Conservation (phyloP, 179 eudicot species). For the Amaranthus tricolor region DNA sequence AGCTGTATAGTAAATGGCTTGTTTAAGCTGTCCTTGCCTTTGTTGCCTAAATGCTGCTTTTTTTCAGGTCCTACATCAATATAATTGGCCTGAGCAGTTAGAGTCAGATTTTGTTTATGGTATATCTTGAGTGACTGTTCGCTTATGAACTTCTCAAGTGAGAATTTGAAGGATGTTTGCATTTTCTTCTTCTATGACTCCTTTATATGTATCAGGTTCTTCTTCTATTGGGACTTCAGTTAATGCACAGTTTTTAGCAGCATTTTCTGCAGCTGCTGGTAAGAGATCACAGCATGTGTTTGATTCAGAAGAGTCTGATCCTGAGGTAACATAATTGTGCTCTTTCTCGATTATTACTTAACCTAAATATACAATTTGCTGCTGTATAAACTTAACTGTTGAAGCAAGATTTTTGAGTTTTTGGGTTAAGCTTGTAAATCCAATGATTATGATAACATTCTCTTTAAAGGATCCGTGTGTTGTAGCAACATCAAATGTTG, state of each 20-base stretch:
- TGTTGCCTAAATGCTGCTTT: not conserved
- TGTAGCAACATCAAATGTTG: not conserved
- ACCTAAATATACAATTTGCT: not conserved
- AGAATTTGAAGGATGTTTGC: not conserved
- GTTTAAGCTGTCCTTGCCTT: not conserved
- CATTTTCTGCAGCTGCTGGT: conserved; percentile 91
- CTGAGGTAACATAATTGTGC: conserved; percentile 54
- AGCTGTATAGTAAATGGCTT: conserved; percentile 4
- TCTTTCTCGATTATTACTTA: conserved; percentile 3
- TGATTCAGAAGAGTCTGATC: conserved; percentile 94
- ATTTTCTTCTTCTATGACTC: conserved; percentile 8
- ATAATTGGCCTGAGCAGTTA: conserved; percentile 83
- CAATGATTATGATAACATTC: not conserved
- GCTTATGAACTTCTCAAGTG: not conserved
- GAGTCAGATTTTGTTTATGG: conserved; percentile 86
- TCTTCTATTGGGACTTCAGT: conserved; percentile 82
- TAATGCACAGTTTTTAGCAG: conserved; percentile 73
- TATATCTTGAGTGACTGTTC: conserved; percentile 30
- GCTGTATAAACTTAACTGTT: not conserved
- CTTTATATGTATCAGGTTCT: conserved; percentile 49
- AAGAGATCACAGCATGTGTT: conserved; percentile 50
- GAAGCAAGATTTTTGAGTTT: conserved; percentile 10
- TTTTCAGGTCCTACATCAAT: conserved; percentile 61
- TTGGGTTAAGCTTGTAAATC: not conserved
- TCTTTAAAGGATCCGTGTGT: not conserved